Conservation (phyloP, 2,329 filamentous ascomycete species). For the Sporothrix globosa region DNA sequence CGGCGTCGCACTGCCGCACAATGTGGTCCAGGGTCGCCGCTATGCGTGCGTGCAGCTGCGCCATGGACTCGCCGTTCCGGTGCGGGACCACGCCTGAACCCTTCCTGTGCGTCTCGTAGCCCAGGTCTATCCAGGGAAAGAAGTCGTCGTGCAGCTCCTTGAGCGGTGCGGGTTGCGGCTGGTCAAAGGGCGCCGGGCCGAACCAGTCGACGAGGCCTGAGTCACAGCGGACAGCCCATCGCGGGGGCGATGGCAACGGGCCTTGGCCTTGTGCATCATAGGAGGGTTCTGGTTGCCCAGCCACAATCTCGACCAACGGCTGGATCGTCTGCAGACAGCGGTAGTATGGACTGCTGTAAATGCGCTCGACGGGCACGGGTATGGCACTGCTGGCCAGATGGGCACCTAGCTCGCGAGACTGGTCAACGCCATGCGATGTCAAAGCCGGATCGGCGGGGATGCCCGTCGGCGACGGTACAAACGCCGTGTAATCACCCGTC, state of each 20-base stretch:
- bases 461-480: slow-evolving; percentile 79
- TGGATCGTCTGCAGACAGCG: slow-evolving; percentile 82
- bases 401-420: slow-evolving; percentile 74
- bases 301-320: slow-evolving; percentile 58
- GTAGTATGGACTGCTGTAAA: slow-evolving; percentile 88
- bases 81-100: slow-evolving; percentile 67
- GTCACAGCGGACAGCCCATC: slow-evolving; percentile 57
- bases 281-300: slow-evolving; percentile 2
- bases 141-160: slow-evolving; percentile 68
- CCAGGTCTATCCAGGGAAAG: slow-evolving; percentile 58
- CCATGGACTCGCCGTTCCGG: slow-evolving; percentile 75
- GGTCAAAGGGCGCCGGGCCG: slow-evolving; percentile 80
- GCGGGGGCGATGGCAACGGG: slow-evolving; percentile 24
- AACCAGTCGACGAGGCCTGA: slow-evolving; percentile 82
- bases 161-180: slow-evolving; percentile 70
- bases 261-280: not conserved
- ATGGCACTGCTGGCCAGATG: slow-evolving; percentile 59
- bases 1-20: slow-evolving; percentile 71
- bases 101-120: slow-evolving; percentile 48
- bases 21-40: slow-evolving; percentile 70
- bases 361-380: slow-evolving; percentile 68
- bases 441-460: slow-evolving; percentile 86
- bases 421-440: slow-evolving; percentile 81
- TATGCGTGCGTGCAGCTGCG: slow-evolving; percentile 77
- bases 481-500: slow-evolving; percentile 76